Evolutionary conservation across 371 early-diverging fungal genomes (phyloP).

Genomic region (Mucor piriformis): DNA sequence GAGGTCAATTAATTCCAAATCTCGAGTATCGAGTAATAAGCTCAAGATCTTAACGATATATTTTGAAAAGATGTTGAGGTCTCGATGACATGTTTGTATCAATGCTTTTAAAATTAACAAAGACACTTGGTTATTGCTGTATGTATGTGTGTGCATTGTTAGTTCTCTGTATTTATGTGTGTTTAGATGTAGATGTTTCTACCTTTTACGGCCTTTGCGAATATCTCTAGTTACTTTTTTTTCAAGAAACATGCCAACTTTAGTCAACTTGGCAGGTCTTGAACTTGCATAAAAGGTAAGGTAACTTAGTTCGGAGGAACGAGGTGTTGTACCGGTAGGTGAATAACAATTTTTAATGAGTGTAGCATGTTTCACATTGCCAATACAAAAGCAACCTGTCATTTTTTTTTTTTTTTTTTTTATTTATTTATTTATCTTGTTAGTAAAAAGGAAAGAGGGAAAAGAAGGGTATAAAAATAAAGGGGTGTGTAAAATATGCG

Average conservation of each 20-base stretch:
- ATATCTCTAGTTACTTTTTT: conserved; percentile 69
- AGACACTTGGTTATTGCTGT: conserved; percentile 48
- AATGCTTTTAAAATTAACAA: conserved; percentile 75
- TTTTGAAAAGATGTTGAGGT: conserved; percentile 83
- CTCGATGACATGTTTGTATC: conserved; percentile 71
- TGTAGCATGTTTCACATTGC: conserved; percentile 81
- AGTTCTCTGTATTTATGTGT: too few species aligned
- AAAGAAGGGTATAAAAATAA: neutral
- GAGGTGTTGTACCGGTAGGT: conserved; percentile 77
- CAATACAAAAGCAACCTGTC: conserved; percentile 16
- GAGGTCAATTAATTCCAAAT: conserved; percentile 54
- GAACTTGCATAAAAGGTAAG: conserved; percentile 87
- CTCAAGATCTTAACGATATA: conserved; percentile 58
- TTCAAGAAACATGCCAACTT: conserved; percentile 85
- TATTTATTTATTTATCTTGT: too few species aligned
- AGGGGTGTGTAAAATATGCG: neutral
- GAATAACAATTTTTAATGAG: conserved; percentile 91
- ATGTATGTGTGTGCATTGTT: too few species aligned
- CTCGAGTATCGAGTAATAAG: conserved; percentile 56
- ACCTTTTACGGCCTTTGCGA: conserved; percentile 62
- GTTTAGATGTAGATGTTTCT: too few species aligned
- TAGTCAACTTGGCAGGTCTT: conserved; percentile 89
- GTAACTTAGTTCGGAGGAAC: conserved; percentile 83
- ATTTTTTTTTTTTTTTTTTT: neutral
- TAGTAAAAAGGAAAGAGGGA: neutral